Base-by-base conservation (phyloP, 2,329 filamentous ascomycete genomes). In the Alternaria atra region DNA sequence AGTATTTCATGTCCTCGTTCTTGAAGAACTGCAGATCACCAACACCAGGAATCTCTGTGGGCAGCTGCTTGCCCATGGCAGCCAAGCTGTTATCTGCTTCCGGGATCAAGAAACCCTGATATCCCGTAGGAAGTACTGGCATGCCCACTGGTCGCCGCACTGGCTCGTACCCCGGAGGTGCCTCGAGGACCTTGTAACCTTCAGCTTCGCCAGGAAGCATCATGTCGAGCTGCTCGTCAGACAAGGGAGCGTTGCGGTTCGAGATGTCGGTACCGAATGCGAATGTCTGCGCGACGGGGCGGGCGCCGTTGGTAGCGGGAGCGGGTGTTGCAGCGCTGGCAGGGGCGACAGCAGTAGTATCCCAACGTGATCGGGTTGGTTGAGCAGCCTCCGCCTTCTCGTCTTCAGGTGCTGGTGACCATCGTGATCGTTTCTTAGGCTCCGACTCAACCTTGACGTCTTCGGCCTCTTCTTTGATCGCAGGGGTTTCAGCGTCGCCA, bases 11-110 rank as follows among this genome's bases (percentile, higher is more conserved):
- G 79, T 99, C 95, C 79, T 99, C 95, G 1, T 93, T 89, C 82
- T 99, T 99, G 86, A 99, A 97, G 78, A 98, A 99, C 69, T 97
- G 94, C 52, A 99, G 82, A 77, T 99, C 95, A 39, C 94, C 94
- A 51, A 99, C 93, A 39, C 95, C 95, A 4, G 95, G 94, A 37
- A 99, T 97, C 75, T 98, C 94, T 4, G 93, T 97, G 8, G 94
- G 93, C 72, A 98, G 88, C 69, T 96, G 92, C 81, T 96, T 97
- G 68, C 93, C 93, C 74, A 94, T 88, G 51, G 91, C 68, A 53
- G 68, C 84, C 66, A 93, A 88, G 61, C 89, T 89, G 75, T 91
- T 93, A 69, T 96, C 93, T 8, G 93, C 92, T 69, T 99, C 93
- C 77, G 98, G 95, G 89, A 97, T 97, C 90, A 97, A 95, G 82